Evolutionary conservation across 1,139 yeast species (phyloP).

Genomic region (Yamadazyma triangularis): DNA sequence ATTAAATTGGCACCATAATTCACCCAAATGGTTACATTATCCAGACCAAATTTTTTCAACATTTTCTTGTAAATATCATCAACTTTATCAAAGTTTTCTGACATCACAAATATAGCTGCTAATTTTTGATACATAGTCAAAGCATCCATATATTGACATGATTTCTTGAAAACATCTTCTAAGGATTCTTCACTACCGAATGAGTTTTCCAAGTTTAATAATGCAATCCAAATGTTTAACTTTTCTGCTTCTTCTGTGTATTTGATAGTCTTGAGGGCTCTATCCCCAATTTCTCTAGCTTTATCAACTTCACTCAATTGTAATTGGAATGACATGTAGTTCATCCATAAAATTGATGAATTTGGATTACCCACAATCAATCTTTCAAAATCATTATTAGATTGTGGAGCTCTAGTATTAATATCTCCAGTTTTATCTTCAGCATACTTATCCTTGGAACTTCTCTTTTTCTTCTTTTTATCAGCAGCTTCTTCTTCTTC

Average conservation of each 20-base stretch:
- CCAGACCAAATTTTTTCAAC: slow-evolving; percentile 73
- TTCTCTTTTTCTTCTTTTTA: slow-evolving; percentile 44
- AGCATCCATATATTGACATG: slow-evolving; percentile 91
- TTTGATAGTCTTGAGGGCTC: slow-evolving; percentile 86
- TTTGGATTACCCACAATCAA: slow-evolving; percentile 87
- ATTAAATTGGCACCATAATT: slow-evolving; percentile 71
- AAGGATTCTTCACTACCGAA: slow-evolving; percentile 85
- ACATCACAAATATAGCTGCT: slow-evolving; percentile 67
- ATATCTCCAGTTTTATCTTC: slow-evolving; percentile 86
- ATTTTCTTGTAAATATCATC: slow-evolving; percentile 60
- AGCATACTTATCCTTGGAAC: slow-evolving; percentile 38
- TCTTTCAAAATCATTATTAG: slow-evolving; percentile 87
- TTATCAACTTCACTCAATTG: slow-evolving; percentile 91
- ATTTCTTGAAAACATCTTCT: slow-evolving; percentile 73
- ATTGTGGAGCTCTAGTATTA: slow-evolving; percentile 83
- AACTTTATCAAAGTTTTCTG: slow-evolving; percentile 71
- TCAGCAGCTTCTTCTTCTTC: slow-evolving; percentile 49
- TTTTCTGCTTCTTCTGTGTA: slow-evolving; percentile 93
- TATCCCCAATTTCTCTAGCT: slow-evolving; percentile 88
- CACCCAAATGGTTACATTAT: slow-evolving; percentile 69
- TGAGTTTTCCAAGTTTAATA: slow-evolving; percentile 87
- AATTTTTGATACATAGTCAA: slow-evolving; percentile 74
- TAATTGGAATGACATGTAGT: slow-evolving; percentile 95
- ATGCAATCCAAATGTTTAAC: slow-evolving; percentile 92
- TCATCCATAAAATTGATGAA: slow-evolving; percentile 94